Evolutionary conservation across 345 rosid species (phyloP).

Genomic region (Firmiana major): DNA sequence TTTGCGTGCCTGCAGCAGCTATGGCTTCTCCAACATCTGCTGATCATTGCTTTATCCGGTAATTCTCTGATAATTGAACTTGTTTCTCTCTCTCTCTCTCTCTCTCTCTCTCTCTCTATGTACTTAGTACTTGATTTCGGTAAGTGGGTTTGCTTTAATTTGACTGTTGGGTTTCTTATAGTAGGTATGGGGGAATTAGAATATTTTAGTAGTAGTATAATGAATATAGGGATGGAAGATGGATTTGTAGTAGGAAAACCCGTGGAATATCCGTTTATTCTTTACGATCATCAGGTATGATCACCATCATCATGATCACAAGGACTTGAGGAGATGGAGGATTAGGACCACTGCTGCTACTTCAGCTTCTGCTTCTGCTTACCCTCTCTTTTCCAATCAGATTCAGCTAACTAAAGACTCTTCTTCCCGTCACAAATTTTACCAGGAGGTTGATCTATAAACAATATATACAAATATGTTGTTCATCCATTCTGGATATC

Average conservation of each 20-base stretch:
- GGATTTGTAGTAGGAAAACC: conserved; percentile 37
- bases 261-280: conserved; percentile 48
- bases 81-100: neutral
- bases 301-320: conserved; percentile 55
- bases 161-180: conserved; percentile 14
- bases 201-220: conserved; percentile 7
- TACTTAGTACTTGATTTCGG: conserved; percentile 4
- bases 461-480: conserved; percentile 16
- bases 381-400: conserved; percentile 60
- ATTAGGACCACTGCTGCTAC: conserved; percentile 32
- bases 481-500: conserved; percentile 24
- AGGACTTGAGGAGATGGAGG: conserved; percentile 41
- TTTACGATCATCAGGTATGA: conserved; percentile 83
- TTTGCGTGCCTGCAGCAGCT: conserved; percentile 22
- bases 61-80: conserved; percentile 14
- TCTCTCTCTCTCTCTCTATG: neutral
- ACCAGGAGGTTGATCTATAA: conserved; percentile 74
- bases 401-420: conserved; percentile 59
- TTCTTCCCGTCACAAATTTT: conserved; percentile 46
- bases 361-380: conserved; percentile 61
- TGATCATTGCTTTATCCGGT: conserved; percentile 30
- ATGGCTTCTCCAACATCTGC: conserved; percentile 25
- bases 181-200: neutral
- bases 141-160: neutral
- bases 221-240: conserved; percentile 31